These are phyloP conservation scores for Antitrichia curtipendula DNA, from an alignment of 225 moss, liverwort and hornwort species.

Conservation along the genomic window DNA sequence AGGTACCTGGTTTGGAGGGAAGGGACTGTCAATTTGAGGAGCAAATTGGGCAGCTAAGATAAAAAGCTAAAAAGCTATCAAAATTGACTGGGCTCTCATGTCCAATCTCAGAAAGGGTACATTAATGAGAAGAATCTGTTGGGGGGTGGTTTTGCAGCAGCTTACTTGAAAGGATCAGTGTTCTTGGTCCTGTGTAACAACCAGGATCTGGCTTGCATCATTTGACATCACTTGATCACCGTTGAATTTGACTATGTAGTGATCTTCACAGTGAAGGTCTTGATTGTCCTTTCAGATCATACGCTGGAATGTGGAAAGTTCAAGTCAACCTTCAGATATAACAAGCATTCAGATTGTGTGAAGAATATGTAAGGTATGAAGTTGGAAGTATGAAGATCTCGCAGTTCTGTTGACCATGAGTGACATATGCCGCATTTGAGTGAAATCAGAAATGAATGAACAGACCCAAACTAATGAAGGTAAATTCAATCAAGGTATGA, in stretches of 20 bases:
- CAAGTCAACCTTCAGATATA: neutral
- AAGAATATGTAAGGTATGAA: neutral
- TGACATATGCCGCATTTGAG: neutral
- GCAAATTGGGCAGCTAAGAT: neutral
- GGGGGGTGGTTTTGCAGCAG: no score
- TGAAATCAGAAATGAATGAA: neutral
- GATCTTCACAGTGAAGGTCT: neutral
- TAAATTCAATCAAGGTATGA: neutral
- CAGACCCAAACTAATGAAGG: neutral
- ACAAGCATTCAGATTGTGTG: neutral
- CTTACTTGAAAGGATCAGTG: neutral
- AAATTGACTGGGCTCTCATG: neutral
- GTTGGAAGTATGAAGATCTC: neutral
- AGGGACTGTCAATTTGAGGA: neutral
- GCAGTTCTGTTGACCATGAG: neutral
- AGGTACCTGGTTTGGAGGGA: neutral
- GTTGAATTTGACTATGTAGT: neutral
- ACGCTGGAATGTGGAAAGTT: neutral
- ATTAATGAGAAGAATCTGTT: no score
- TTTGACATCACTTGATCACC: conserved; percentile 8
- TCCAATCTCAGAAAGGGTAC: neutral
- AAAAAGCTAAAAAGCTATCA: neutral
- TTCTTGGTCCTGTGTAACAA: neutral
- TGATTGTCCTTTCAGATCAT: neutral
- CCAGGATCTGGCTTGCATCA: conserved; percentile 5